Evolutionary conservation across 805 yeast genomes (phyloP), one percentile per base, ranked within the genome.

Genomic region (Phaffomyces thermotolerans): DNA sequence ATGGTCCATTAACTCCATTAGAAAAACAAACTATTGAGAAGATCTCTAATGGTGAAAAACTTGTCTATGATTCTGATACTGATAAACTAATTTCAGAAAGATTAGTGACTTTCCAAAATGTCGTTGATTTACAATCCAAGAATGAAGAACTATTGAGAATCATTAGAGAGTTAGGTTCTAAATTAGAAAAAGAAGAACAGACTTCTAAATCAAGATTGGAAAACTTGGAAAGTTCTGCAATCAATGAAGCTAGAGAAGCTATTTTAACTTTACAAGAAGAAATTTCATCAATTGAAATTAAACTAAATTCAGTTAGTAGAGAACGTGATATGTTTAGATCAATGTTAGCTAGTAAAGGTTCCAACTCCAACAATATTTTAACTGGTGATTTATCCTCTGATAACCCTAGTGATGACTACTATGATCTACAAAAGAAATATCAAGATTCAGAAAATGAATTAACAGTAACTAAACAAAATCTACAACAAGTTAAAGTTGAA

Each of bases 71-170:
- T 45, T 72, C 80, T 4, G 96, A 87, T 56, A 81, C 95, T 0
- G 91, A 84, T 52, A 59, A 56, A 29, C 58, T 89, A 33, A 86
- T 91, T 22, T 70, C 88, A 9, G 83, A 84, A 43, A 71, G 95
- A 46, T 66, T 93, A 35, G 80, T 87, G 1, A 73, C 78, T 8
- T 91, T 90, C 64, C 75, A 72, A 36, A 75, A 73, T 54, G 72
- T 85, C 13, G 24, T 72, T 12, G 95, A 84, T 39, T 66, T 91
- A 41, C 85, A 87, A 53, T 66, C 73, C 41, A 84, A 80, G 60
- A 91, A 91, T 57, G 78, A 81, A 51, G 84, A 87, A 41, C 69
- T 91, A 24, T 63, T 89, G 31, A 66, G 70, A 32, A 77, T 84
- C 2, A 78, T 85, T 1, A 73, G 98, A 49, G 76, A 76, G 40